Evolutionary conservation across 106 monocot genomes (phyloP).

Genomic region (Narthecium ossifragum): DNA sequence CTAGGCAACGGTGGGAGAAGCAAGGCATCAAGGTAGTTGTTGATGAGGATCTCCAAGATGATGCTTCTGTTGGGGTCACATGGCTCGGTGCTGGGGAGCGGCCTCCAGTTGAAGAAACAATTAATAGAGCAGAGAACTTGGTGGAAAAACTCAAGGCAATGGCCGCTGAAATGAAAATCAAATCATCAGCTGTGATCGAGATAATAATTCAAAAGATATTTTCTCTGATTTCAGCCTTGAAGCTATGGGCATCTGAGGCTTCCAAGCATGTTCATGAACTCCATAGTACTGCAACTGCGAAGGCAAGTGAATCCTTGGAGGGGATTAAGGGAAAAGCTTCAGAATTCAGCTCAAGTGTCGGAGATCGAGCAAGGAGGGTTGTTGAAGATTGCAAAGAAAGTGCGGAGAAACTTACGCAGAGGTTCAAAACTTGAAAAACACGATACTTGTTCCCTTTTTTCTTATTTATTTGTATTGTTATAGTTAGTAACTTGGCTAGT

Average conservation of each 20-base stretch:
- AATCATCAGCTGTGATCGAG: slow-evolving; percentile 29
- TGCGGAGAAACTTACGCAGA: slow-evolving; percentile 47
- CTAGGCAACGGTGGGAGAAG: slow-evolving; percentile 70
- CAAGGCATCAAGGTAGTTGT: slow-evolving; percentile 89
- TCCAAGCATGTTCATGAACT: slow-evolving; percentile 16
- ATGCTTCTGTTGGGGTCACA: slow-evolving; percentile 58
- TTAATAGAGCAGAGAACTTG: slow-evolving; percentile 37
- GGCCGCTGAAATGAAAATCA: slow-evolving; percentile 44
- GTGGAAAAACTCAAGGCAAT: slow-evolving; percentile 49
- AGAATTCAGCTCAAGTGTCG: slow-evolving; percentile 22
- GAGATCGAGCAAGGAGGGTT: slow-evolving; percentile 51
- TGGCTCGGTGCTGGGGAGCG: slow-evolving; percentile 57
- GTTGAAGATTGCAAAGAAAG: slow-evolving; percentile 62
- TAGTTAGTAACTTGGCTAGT: too few species aligned
- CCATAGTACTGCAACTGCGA: slow-evolving; percentile 7
- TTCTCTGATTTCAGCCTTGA: slow-evolving; percentile 37
- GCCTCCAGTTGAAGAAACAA: slow-evolving; percentile 29
- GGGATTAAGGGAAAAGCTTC: slow-evolving; percentile 30
- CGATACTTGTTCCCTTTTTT: too few species aligned
- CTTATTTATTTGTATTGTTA: too few species aligned
- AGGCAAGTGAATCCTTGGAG: slow-evolving; percentile 27
- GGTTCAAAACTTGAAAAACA: slow-evolving; percentile 48
- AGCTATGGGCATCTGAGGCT: slow-evolving; percentile 17
- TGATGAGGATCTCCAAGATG: slow-evolving; percentile 71
- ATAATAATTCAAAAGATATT: slow-evolving; percentile 43